Base-by-base conservation (phyloP, 805 yeast species). In the Kuraishia piskuri region DNA sequence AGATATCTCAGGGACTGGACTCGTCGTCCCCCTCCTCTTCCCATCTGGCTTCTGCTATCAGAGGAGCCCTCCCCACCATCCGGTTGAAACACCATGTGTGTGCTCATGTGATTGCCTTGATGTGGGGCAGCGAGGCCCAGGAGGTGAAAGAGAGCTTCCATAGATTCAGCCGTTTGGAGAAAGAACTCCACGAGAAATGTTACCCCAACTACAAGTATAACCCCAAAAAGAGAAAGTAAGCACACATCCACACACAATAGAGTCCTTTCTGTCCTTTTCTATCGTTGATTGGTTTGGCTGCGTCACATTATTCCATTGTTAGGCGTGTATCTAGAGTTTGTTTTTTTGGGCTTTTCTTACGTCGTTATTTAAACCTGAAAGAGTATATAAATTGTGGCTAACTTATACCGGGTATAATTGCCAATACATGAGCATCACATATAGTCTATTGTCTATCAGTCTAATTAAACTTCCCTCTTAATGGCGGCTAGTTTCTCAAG, bases 201-300 rank as follows among this genome's bases (percentile, higher is more conserved):
- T 72, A 69, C 55, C 80, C 80, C 9, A 68, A 68, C 52, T 76
- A 76, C 64, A 73, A 71, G 57, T 76, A 68, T 56, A 67, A 68
- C 53, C 80, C 80, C 1, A 21, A 26, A 22, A 50, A 50, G 36
- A 50, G 50, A 49, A 36, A 8, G 14, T 48, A 9, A 22, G 26
- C n/a, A 14, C 12, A 14, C 23, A 19, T n/a, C 26, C 5, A 10
- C 10, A 22, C 6, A 22, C 7, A 24, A 20, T 46, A 5, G 17
- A n/a, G 23, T 17, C 24, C 3, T n/a, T 31, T 25, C 22, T 48
- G 3, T 48, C 24, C n/a, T 31, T 48, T n/a, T 48, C n/a, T 46
- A n/a, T 46, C 22, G 17, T 23, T 10, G 10, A 14, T 10, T 21
- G 24, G 8, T 9, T 8, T 8, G n/a, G n/a, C n/a, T n/a, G n/a